A percentile compares a stretch with the other conserved stretches of the same genome.
Evolutionary conservation across 129 eudicot species (phyloP).

Genomic region (Escallonia herrerae): DNA sequence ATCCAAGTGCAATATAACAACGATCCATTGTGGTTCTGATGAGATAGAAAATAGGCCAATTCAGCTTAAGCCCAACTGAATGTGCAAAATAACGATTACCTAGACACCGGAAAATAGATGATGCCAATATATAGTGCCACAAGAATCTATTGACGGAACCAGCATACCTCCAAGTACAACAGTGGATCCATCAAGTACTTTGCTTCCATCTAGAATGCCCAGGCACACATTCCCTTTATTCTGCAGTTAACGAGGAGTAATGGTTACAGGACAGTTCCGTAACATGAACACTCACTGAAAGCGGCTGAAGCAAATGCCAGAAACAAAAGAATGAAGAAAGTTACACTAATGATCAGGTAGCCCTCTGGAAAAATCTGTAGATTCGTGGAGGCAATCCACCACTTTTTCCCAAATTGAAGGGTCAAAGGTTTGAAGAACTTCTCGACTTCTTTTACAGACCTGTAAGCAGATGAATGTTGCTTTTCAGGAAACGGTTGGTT

Average conservation of each 20-base stretch:
- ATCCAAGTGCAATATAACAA: too few relatives aligned
- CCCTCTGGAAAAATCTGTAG: conserved; percentile 66
- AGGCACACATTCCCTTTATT: conserved; percentile 67
- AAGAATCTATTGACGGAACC: too few relatives aligned
- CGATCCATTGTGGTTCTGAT: too few relatives aligned
- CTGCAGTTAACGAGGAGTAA: conserved; percentile 31
- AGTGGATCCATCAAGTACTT: conserved; percentile 59
- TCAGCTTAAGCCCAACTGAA: too few relatives aligned
- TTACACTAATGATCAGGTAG: conserved; percentile 54
- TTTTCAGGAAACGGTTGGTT: background rate
- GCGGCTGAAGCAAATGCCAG: background rate
- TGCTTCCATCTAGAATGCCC: conserved; percentile 73
- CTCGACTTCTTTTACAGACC: conserved; percentile 49
- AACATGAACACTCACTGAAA: background rate
- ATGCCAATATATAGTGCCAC: too few relatives aligned
- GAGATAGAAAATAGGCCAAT: too few relatives aligned
- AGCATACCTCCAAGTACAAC: conserved; percentile 71
- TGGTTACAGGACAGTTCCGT: background rate
- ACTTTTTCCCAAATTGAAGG: conserved; percentile 57
- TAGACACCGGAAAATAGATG: too few relatives aligned
- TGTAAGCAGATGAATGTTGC: conserved; percentile 14
- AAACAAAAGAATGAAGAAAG: background rate
- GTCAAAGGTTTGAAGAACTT: conserved; percentile 51
- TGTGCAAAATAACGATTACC: too few relatives aligned
- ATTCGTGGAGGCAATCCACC: conserved; percentile 50